phyloP scores from a whole-genome alignment of 441 rosid genomes.

The Theobroma grandiflorum region DNA sequence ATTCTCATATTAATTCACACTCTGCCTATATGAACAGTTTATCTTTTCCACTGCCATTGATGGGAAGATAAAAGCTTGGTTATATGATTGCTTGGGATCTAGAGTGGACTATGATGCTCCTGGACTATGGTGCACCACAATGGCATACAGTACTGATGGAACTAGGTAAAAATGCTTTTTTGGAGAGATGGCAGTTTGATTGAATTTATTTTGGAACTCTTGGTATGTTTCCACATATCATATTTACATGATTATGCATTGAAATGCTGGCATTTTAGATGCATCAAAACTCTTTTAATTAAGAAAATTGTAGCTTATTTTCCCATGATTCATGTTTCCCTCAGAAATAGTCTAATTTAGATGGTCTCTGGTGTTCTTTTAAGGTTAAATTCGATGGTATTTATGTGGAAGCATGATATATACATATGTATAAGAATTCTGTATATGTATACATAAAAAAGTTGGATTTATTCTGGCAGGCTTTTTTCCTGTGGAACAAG shows the following conservation, averaged over 20 bases:
- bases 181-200: constrained; percentile 7
- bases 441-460: neutral
- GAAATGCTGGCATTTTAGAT: neutral
- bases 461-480: constrained; percentile 46
- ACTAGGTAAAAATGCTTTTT: constrained; percentile 53
- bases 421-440: neutral
- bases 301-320: constrained; percentile 4
- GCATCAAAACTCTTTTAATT: neutral
- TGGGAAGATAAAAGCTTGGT: constrained; percentile 95
- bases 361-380: neutral
- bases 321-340: neutral
- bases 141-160: constrained; percentile 88
- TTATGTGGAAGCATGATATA: neutral
- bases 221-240: neutral
- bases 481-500: constrained; percentile 90
- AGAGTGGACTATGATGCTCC: constrained; percentile 95
- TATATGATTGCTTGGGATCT: constrained; percentile 83
- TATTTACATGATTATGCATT: constrained; percentile 5
- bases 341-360: neutral
- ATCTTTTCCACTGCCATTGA: constrained; percentile 90
- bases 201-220: neutral
- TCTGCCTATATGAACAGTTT: constrained; percentile 59
- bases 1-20: constrained; percentile 17
- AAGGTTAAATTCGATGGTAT: neutral
- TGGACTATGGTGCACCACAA: constrained; percentile 79